Base-by-base conservation (phyloP, 169 alveolate genomes). In the Plasmodium coatneyi region DNA sequence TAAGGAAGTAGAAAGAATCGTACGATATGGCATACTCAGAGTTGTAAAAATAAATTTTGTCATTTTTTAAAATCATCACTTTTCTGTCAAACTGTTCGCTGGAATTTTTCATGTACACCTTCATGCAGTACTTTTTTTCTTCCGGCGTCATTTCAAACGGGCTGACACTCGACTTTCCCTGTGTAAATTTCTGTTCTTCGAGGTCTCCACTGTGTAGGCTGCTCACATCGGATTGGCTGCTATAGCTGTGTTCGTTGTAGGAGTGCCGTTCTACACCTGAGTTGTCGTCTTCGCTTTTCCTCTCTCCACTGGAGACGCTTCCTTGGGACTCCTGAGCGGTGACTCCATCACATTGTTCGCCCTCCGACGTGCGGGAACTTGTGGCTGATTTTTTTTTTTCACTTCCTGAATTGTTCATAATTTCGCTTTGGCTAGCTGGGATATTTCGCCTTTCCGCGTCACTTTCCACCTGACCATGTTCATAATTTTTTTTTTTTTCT, bases 1-100 rank as follows among this genome's bases (percentile, higher is more conserved):
- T 89, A n/a, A 89, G 72, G 82, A 79, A 89, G 72, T 89, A 89
- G 34, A 89, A 89, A 22, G 90, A 79, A 60, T 89, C 94, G 71
- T 89, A 89, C 25, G 94, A 79, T 25, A 89, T 89, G 16, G 94
- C 25, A 89, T 79, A n/a, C 71, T 89, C 94, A 25, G 87, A 60
- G 54, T 60, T 41, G 72, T 89, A 89, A 66, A 89, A 89, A 34
- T 66, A 89, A 7, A 89, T 16, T 89, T 79, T 89, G 34, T 89
- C 76, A 79, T 89, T 56, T 79, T 79, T 89, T 43, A 89, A 56
- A 79, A 89, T n/a, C 82, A 89, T 78, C 49, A 89, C 71, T 79
- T 79, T 89, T 60, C 94, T 39, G 34, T 89, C 94, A 66, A 56
- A 89, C 46, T 89, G 84, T 14, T 39, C 82, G 19, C 32, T 66